These are phyloP conservation scores for Aspergillus intermedius DNA, from an alignment of 2,329 filamentous ascomycete species.

Conservation along the genomic window DNA sequence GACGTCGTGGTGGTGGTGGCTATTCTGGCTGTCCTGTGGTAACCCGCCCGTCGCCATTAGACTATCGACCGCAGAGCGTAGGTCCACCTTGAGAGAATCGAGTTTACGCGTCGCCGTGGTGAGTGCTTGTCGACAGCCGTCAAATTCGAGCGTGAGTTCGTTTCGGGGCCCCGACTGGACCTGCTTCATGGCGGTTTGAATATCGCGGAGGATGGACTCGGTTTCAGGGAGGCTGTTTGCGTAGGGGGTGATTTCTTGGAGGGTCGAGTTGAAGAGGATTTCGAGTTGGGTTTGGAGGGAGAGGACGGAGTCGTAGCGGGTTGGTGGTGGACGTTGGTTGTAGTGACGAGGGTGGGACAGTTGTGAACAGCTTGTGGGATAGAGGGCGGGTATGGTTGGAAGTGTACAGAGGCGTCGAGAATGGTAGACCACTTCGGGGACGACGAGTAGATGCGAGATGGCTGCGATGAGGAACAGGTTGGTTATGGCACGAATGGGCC, in stretches of 20 bases:
- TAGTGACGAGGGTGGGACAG: constrained; percentile 8
- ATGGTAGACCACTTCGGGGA: constrained; percentile 31
- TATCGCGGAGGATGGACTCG: constrained; percentile 22
- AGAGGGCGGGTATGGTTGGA: constrained; percentile 17
- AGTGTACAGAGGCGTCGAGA: constrained; percentile 23
- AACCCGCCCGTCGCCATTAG: constrained; percentile 19
- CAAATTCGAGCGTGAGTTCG: constrained; percentile 34
- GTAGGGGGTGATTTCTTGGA: constrained; percentile 22
- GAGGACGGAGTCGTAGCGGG: constrained; percentile 13
- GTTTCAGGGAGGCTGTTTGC: constrained; percentile 22
- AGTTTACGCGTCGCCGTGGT: constrained; percentile 28
- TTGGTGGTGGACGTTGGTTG: constrained; percentile 5
- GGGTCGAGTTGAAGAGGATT: constrained; percentile 22
- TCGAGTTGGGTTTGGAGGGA: constrained; percentile 21
- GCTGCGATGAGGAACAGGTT: constrained; percentile 23
- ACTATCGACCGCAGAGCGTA: constrained; percentile 30
- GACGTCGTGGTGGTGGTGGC: constrained; percentile 1
- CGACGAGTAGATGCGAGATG: constrained; percentile 28
- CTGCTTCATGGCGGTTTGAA: constrained; percentile 22
- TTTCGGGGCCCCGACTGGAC: constrained; percentile 20
- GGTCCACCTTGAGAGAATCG: constrained; percentile 29
- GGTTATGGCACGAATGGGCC: constrained; percentile 13
- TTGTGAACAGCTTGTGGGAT: constrained; percentile 23
- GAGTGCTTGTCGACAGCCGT: constrained; percentile 26
- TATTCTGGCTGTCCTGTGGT: too few relatives aligned